Percentiles rank a stretch among this genome's conserved stretches.
These are phyloP conservation scores for Candida tunisiensis DNA, from an alignment of 1,139 yeast species.

Conservation along the genomic window DNA sequence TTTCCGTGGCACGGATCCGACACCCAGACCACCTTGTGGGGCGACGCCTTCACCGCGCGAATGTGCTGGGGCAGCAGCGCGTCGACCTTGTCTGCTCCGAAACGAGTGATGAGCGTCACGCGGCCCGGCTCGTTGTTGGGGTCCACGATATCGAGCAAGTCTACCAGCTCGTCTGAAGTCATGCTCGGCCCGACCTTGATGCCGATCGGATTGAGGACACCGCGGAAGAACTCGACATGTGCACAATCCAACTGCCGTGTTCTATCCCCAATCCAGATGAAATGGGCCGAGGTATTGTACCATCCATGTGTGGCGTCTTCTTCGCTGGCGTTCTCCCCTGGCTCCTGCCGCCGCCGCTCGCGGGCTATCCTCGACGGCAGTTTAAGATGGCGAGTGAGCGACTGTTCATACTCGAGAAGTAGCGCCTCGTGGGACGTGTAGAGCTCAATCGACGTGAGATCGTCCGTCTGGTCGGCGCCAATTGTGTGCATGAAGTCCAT, in stretches of 20 bases:
- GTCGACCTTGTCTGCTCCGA: conserved; percentile 22
- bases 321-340: conserved; percentile 5
- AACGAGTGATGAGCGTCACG: conserved; percentile 26
- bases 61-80: conserved; percentile 23
- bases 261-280: conserved; percentile 29
- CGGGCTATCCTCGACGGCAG: conserved; percentile 9
- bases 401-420: conserved; percentile 25
- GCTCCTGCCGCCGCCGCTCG: background rate
- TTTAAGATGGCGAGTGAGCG: conserved; percentile 19
- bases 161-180: conserved; percentile 20
- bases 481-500: conserved; percentile 23
- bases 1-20: conserved; percentile 29
- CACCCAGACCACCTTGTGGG: conserved; percentile 27
- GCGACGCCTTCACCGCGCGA: conserved; percentile 20
- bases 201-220: conserved; percentile 26
- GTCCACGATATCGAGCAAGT: conserved; percentile 23
- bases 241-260: conserved; percentile 28
- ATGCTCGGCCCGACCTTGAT: conserved; percentile 28
- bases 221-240: conserved; percentile 28
- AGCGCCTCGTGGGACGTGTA: conserved; percentile 27
- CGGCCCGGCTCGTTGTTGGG: conserved; percentile 23
- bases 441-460: conserved; percentile 20
- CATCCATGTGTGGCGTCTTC: conserved; percentile 13
- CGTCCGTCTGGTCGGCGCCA: conserved; percentile 19
- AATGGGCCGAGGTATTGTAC: conserved; percentile 27